Evolutionary conservation across 1,139 yeast genomes (phyloP).

Genomic region (Pichia sp.): DNA sequence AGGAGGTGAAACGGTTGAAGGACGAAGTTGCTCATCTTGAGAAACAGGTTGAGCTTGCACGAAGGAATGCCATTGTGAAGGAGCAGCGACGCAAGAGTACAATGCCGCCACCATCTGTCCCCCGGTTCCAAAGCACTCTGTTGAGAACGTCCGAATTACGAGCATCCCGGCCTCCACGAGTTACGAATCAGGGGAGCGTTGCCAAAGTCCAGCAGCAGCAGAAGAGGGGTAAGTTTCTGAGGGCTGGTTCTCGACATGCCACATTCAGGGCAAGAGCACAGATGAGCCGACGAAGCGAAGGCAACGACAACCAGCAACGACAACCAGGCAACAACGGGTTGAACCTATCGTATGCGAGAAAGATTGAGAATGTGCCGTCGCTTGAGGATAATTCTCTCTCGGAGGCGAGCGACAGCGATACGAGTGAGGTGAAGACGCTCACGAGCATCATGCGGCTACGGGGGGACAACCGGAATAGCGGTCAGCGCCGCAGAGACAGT

Average conservation of each 20-base stretch:
- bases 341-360: constrained; percentile 13
- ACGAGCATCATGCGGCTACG: not conserved
- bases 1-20: constrained; percentile 19
- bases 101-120: constrained; percentile 26
- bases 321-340: constrained; percentile 1
- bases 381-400: constrained; percentile 10
- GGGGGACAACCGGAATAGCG: not conserved
- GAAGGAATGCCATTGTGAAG: not conserved
- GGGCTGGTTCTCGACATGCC: constrained; percentile 14
- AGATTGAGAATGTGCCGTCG: constrained; percentile 4
- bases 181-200: not conserved
- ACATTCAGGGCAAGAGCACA: not conserved
- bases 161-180: not conserved
- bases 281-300: not conserved
- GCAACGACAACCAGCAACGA: not conserved
- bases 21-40: constrained; percentile 20
- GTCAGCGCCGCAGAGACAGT: not conserved
- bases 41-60: constrained; percentile 13
- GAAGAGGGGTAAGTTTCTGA: constrained; percentile 7
- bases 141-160: not conserved
- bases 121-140: not conserved
- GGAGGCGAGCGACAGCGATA: constrained; percentile 14
- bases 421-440: constrained; percentile 18
- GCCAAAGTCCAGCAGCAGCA: not conserved
- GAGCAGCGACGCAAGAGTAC: constrained; percentile 7